Conservation (phyloP, 2,329 filamentous ascomycete species). For the Colletotrichum tanaceti region DNA sequence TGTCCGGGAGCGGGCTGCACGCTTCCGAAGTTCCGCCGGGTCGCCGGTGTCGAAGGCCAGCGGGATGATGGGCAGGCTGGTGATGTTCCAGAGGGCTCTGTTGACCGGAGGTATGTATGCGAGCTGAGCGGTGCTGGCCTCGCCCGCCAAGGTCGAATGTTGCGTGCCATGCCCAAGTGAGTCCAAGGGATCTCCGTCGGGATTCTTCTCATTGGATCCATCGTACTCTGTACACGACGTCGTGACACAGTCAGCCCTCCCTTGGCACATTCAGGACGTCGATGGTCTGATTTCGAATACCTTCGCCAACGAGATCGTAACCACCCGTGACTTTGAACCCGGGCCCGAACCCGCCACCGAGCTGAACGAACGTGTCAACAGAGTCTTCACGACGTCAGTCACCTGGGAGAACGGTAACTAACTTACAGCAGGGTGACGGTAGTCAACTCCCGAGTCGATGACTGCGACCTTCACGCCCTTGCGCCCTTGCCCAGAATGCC, state of each 20-base stretch:
- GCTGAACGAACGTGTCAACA: constrained; percentile 41
- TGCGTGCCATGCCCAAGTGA: constrained; percentile 45
- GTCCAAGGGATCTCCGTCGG: constrained; percentile 45
- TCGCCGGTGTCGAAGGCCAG: constrained; percentile 45
- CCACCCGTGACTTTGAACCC: constrained; percentile 44
- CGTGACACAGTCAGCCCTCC: too few relatives aligned
- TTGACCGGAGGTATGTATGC: constrained; percentile 51
- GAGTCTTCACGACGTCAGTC: too few relatives aligned
- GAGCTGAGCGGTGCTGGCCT: constrained; percentile 44
- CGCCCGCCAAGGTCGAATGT: constrained; percentile 46
- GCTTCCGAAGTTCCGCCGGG: constrained; percentile 44
- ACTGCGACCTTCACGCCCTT: constrained; percentile 42
- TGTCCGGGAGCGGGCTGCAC: constrained; percentile 44
- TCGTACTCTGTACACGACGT: too few relatives aligned
- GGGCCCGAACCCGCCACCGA: constrained; percentile 45
- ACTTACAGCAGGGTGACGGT: constrained; percentile 41
- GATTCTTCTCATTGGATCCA: constrained; percentile 31
- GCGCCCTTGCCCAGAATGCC: constrained; percentile 41
- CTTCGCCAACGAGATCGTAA: constrained; percentile 45
- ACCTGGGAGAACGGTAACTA: background rate
- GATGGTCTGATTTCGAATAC: background rate
- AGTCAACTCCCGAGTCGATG: constrained; percentile 42
- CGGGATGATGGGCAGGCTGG: constrained; percentile 47
- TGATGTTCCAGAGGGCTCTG: constrained; percentile 46
- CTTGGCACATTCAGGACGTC: background rate